phyloP scores from a whole-genome alignment of 1,284 basidiomycete genomes.

The Cutaneotrichosporon mucoides region DNA sequence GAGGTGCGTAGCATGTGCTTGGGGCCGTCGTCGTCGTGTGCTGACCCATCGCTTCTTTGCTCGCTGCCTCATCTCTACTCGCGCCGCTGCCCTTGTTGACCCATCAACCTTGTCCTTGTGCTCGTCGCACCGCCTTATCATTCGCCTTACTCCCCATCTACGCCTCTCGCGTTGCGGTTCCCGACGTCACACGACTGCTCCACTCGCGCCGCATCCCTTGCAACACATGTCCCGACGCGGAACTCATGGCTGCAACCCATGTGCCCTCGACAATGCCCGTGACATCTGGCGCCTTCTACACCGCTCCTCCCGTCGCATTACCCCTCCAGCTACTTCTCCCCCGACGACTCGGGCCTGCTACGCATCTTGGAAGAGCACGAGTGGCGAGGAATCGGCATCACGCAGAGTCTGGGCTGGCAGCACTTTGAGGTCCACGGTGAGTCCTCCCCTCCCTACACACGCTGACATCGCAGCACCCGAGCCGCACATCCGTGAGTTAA shows the following conservation, averaged over 20 bases:
- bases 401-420: constrained; percentile 93
- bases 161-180: too few relatives aligned
- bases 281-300: not conserved
- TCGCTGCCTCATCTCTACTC: too few relatives aligned
- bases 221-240: too few relatives aligned
- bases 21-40: too few relatives aligned
- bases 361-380: constrained; percentile 79
- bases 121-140: too few relatives aligned
- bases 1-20: constrained; percentile 55
- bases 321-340: constrained; percentile 53
- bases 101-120: too few relatives aligned
- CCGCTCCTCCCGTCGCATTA: not conserved
- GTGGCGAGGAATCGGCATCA: constrained; percentile 94
- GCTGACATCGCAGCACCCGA: constrained; percentile 63
- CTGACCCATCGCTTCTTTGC: too few relatives aligned
- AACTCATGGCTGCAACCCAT: too few relatives aligned
- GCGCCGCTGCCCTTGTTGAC: too few relatives aligned
- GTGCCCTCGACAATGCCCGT: not conserved
- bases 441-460: constrained; percentile 31
- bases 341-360: constrained; percentile 70
- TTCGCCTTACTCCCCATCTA: too few relatives aligned
- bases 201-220: too few relatives aligned
- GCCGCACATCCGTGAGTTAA: constrained; percentile 55
- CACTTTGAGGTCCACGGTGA: constrained; percentile 94
- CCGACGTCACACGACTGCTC: too few relatives aligned